A percentile compares a stretch with the other conserved stretches of the same genome.
Evolutionary conservation across 148 eudicot genomes (phyloP).

Genomic region (Vaccinium myrtillus): DNA sequence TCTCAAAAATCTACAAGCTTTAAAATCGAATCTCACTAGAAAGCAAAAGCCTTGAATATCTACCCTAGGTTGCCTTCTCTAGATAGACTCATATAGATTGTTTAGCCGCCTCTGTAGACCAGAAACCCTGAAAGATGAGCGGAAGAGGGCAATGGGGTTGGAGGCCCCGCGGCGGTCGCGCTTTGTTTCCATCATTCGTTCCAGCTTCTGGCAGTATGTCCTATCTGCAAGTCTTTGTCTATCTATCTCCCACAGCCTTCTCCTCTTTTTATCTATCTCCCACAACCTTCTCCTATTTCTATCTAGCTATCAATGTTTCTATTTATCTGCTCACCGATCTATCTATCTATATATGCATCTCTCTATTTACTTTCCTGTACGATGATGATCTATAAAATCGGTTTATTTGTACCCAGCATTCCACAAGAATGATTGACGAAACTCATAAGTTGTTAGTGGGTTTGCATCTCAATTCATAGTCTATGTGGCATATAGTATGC

Average conservation of each 20-base stretch:
- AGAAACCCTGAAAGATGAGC: conserved; percentile 6
- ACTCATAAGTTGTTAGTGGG: not conserved
- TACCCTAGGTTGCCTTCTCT: conserved; percentile 1
- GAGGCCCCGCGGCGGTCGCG: not conserved
- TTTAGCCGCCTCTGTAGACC: not conserved
- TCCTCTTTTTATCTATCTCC: not conserved
- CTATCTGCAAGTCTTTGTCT: not conserved
- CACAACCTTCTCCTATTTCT: not conserved
- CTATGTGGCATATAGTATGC: not conserved
- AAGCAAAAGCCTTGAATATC: not conserved
- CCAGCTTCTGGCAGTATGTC: conserved; percentile 6
- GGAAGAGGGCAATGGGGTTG: not conserved
- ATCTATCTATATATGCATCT: not conserved
- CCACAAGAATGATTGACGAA: not conserved
- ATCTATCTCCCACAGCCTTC: not conserved
- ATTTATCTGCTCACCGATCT: not conserved
- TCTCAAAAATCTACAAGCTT: not conserved
- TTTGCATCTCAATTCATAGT: not conserved
- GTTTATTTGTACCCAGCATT: not conserved
- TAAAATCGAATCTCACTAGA: not conserved
- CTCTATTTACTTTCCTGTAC: not conserved
- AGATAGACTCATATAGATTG: not conserved
- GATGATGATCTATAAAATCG: not conserved
- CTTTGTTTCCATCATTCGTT: not conserved
- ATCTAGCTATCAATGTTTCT: not conserved